Evolutionary conservation across 1,284 basidiomycete genomes (phyloP), one percentile per base, ranked within the genome.

Genomic region (Microbotryomycetes sp.): DNA sequence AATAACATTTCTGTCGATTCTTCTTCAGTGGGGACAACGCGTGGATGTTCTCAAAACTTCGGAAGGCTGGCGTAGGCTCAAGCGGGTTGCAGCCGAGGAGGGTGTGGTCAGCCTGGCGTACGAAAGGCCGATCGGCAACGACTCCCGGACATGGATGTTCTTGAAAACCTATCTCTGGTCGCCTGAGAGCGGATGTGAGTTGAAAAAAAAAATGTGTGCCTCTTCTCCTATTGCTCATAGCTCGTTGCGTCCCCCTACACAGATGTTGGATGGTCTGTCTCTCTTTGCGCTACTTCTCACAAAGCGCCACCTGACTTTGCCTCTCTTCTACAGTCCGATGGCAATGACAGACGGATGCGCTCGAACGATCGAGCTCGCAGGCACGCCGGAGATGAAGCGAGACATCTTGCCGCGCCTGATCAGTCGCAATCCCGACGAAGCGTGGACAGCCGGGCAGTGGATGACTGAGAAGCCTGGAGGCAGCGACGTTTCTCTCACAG

Each of bases 381-480:
- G 86, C 0, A 83, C 83, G 0, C 73, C 77, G 0, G 78, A 78
- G 45, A 82, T 86, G 80, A 85, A 83, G 73, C 71, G 76, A 23
- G 77, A 82, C 21, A 69, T 86, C 9, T 73, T 84, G 4, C 79
- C 85, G 23, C 78, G 81, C 29, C 77, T 87, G 15, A 80, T 79
- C 52, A 86, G 85, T 67, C 83, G 83, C 5, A 81, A 89, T 72
- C 82, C 86, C 1, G 69, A 75, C 0, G 64, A 75, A 27, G 85
- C 85, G 0, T 89, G 84, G 71, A 86, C 84, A 0, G 82, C 86
- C 9, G 88, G 88, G 0, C 87, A 89, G 75, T 89, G 87, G 86
- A 88, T 88, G 87, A 88, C 87, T 2, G 86, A 88, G 77, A 84
- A 81, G 61, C 24, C 75, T 46, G 7, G 24, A 47, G 88, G 88